A percentile compares a stretch with the other conserved stretches of the same genome.
phyloP scores from a whole-genome alignment of 345 rosid species.

The Firmiana major region DNA sequence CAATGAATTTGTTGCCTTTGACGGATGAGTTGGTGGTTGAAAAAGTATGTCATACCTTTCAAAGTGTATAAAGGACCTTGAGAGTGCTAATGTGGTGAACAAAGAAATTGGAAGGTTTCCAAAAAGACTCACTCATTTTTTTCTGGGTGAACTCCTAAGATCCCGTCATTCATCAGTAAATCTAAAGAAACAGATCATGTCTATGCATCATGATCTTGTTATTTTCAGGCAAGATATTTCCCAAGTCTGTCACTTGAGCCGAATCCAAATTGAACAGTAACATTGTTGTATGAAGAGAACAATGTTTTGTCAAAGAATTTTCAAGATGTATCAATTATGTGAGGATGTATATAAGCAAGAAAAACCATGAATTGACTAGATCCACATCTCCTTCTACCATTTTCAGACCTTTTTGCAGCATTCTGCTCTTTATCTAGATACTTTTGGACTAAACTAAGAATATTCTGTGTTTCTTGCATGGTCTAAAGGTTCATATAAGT shows the following conservation, averaged over 20 bases:
- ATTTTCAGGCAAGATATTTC: background rate
- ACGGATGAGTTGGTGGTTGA: slow-evolving; percentile 36
- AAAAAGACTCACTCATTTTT: slow-evolving; percentile 48
- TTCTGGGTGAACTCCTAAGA: slow-evolving; percentile 39
- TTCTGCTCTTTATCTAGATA: background rate
- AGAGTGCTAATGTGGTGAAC: slow-evolving; percentile 32
- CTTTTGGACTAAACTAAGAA: too few species aligned
- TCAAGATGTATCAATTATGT: too few species aligned
- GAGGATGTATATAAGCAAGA: too few species aligned
- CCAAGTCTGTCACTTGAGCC: too few species aligned
- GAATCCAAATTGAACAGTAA: too few species aligned
- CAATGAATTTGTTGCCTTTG: slow-evolving; percentile 40
- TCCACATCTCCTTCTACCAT: background rate
- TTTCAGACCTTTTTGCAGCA: background rate
- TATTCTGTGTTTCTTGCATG: background rate
- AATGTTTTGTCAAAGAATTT: too few species aligned
- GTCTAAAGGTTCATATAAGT: slow-evolving; percentile 50
- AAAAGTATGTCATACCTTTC: slow-evolving; percentile 38
- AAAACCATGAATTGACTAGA: background rate
- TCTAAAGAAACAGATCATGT: background rate
- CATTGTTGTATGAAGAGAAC: too few species aligned
- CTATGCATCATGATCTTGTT: background rate
- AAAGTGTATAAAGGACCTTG: slow-evolving; percentile 36
- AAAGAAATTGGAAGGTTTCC: slow-evolving; percentile 45
- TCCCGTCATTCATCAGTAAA: background rate